Evolutionary conservation across 129 eudicot genomes (phyloP).

Genomic region (Ambrosia trifida): DNA sequence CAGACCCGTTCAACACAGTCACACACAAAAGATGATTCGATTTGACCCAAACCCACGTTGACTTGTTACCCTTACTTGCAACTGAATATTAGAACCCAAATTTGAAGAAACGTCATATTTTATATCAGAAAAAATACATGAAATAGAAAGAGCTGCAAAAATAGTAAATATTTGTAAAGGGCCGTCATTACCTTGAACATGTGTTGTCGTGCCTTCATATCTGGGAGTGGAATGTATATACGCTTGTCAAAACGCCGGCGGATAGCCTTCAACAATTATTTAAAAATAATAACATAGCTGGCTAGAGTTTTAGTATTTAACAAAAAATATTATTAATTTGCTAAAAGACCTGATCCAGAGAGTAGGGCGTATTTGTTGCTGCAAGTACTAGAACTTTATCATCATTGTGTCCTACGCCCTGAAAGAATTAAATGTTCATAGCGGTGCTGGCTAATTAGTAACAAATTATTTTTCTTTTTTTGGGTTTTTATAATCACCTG

Average conservation of each 20-base stretch:
- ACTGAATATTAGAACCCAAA: neutral
- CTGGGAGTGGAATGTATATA: conserved; percentile 98
- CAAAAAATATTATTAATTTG: neutral
- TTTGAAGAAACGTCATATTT: neutral
- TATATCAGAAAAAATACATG: conserved; percentile 1
- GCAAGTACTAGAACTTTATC: conserved; percentile 99
- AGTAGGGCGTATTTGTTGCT: conserved; percentile 98
- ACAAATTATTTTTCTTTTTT: conserved; percentile 5
- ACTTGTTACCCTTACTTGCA: conserved; percentile 4
- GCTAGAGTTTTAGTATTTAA: neutral
- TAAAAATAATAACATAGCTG: neutral
- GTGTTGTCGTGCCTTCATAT: conserved; percentile 88
- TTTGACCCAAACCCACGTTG: neutral
- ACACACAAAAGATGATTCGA: neutral
- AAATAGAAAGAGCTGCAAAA: neutral
- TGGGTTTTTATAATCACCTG: conserved; percentile 54
- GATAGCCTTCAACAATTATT: conserved; percentile 56
- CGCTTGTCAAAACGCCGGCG: conserved; percentile 96
- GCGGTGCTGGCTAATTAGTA: neutral
- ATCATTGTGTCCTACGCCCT: conserved; percentile 99
- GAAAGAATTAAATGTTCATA: conserved; percentile 25
- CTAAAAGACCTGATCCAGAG: conserved; percentile 82
- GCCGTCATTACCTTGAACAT: conserved; percentile 72
- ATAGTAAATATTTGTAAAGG: neutral
- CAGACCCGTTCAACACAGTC: neutral